phyloP scores from a whole-genome alignment of 2,329 filamentous ascomycete genomes.

The Scopulariopsis brevicaulis region DNA sequence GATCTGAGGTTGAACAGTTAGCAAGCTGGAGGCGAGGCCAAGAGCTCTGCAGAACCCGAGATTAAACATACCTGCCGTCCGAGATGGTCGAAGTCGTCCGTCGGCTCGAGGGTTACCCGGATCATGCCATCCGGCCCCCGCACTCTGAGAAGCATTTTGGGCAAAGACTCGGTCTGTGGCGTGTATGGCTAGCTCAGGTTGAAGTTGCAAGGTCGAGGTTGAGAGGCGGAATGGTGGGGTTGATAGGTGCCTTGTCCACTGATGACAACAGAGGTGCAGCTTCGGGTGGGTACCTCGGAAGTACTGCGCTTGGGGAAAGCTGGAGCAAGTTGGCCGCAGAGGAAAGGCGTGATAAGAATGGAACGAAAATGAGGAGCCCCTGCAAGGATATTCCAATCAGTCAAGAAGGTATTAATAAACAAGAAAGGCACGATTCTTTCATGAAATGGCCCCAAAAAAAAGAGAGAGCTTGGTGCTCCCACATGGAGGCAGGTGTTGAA shows the following conservation, averaged over 20 bases:
- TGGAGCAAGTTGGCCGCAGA: background rate
- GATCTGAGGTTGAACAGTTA: conserved; percentile 27
- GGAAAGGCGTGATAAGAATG: background rate
- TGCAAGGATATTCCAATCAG: no score
- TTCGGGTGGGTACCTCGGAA: background rate
- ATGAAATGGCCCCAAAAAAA: background rate
- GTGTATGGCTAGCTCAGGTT: background rate
- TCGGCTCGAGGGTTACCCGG: conserved; percentile 66
- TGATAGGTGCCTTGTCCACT: background rate
- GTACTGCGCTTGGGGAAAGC: background rate
- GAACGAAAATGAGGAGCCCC: background rate
- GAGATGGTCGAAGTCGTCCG: conserved; percentile 59
- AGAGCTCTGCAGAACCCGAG: background rate
- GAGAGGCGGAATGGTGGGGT: conserved; percentile 1
- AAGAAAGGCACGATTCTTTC: background rate
- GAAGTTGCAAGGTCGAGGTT: background rate
- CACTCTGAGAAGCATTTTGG: conserved; percentile 70
- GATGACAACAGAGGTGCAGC: background rate
- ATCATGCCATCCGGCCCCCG: conserved; percentile 89
- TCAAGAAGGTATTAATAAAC: background rate
- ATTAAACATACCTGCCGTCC: conserved; percentile 32
- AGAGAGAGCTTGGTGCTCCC: background rate
- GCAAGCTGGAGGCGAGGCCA: background rate
- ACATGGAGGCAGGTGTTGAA: background rate
- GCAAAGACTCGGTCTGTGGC: background rate